These are phyloP conservation scores for Globisporangium cylindrosporum DNA, from an alignment of 352 stramenopile genomes.

Conservation along the genomic window DNA sequence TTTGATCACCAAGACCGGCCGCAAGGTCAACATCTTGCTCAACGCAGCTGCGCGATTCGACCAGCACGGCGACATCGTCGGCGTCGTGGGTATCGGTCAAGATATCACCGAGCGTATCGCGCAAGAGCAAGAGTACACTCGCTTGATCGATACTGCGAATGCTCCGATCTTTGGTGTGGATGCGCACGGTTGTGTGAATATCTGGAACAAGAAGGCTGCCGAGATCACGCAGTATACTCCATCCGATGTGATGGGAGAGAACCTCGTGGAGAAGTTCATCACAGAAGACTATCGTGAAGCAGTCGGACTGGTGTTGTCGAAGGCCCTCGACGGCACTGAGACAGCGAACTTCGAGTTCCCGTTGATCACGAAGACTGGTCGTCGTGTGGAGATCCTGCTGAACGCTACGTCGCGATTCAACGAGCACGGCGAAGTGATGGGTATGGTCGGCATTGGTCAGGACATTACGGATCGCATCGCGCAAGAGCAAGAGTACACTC, in stretches of 20 bases:
- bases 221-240: slow-evolving; percentile 67
- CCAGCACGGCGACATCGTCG: no score
- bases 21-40: no score
- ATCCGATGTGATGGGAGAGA: slow-evolving; percentile 61
- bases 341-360: slow-evolving; percentile 25
- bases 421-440: slow-evolving; percentile 33
- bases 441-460: slow-evolving; percentile 30
- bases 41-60: no score
- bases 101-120: slow-evolving; percentile 31
- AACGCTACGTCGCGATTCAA: slow-evolving; percentile 58
- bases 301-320: slow-evolving; percentile 35
- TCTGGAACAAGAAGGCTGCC: slow-evolving; percentile 74
- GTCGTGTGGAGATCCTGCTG: slow-evolving; percentile 70
- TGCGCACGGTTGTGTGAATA: slow-evolving; percentile 24
- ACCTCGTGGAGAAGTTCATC: slow-evolving; percentile 71
- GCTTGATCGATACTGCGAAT: slow-evolving; percentile 81
- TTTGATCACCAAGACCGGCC: no score
- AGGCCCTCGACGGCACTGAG: slow-evolving; percentile 37
- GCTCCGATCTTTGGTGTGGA: slow-evolving; percentile 77
- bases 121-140: slow-evolving; percentile 70
- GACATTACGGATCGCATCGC: slow-evolving; percentile 19
- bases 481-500: slow-evolving; percentile 70
- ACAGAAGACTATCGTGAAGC: slow-evolving; percentile 33
- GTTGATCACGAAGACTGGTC: slow-evolving; percentile 55
- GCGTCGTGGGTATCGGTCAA: no score